A percentile compares a stretch with the other conserved stretches of the same genome.
Conservation (phyloP, 495 filamentous ascomycete genomes). For the Penicillium verhagenii region DNA sequence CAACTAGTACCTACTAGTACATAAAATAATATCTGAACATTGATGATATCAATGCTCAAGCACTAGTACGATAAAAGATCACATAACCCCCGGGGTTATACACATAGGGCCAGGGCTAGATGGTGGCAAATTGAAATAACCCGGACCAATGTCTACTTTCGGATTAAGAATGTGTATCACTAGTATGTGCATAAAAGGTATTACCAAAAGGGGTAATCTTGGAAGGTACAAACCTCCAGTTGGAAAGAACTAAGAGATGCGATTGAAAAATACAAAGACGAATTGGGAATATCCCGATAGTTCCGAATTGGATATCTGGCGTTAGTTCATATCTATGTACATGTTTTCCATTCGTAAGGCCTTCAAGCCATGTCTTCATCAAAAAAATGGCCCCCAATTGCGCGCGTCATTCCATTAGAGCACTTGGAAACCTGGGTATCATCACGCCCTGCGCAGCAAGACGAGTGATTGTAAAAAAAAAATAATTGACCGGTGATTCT, state of each 20-base stretch:
- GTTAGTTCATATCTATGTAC: slow-evolving; percentile 2
- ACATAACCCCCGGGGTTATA: too few species aligned
- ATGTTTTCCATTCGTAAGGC: background rate
- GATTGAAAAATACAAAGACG: background rate
- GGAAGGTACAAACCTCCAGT: too few species aligned
- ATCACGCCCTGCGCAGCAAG: background rate
- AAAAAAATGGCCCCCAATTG: background rate
- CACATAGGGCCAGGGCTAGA: background rate
- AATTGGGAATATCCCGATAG: background rate
- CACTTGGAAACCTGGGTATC: background rate
- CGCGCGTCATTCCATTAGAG: background rate
- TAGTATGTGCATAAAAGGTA: too few species aligned
- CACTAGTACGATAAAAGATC: too few species aligned
- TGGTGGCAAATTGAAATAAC: background rate
- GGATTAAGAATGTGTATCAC: background rate
- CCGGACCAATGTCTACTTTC: background rate
- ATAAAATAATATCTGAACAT: too few species aligned
- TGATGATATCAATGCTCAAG: too few species aligned
- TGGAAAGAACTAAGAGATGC: background rate
- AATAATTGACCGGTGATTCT: background rate
- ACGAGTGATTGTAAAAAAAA: background rate
- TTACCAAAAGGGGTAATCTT: background rate
- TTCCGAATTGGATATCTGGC: background rate
- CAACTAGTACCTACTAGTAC: too few species aligned
- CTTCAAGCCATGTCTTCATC: background rate